phyloP scores from a whole-genome alignment of 768 basidiomycete species.

The Macrolepiota fuliginosa region DNA sequence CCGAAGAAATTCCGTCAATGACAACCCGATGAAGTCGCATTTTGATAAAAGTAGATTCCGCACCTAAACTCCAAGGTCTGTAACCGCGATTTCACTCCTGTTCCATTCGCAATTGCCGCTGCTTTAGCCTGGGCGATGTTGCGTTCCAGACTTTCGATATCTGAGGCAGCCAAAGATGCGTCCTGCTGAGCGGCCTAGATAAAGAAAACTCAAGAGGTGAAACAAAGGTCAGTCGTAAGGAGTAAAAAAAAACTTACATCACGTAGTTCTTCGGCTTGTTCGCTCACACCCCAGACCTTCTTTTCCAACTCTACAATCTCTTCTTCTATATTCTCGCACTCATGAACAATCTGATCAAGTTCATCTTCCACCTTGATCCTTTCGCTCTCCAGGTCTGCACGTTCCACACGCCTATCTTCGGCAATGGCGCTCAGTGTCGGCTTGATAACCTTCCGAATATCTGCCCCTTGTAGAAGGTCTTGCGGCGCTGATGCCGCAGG shows the following conservation, averaged over 20 bases:
- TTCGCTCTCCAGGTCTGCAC: slow-evolving; percentile 71
- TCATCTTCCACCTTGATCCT: slow-evolving; percentile 81
- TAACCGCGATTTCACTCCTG: slow-evolving; percentile 76
- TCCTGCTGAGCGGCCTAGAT: slow-evolving; percentile 76
- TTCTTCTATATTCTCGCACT: slow-evolving; percentile 81
- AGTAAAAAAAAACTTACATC: slow-evolving; percentile 46
- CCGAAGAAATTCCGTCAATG: slow-evolving; percentile 7
- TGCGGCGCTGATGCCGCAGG: slow-evolving; percentile 70
- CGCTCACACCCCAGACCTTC: slow-evolving; percentile 64
- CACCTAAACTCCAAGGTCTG: slow-evolving; percentile 78
- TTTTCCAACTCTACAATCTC: slow-evolving; percentile 74
- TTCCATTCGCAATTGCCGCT: slow-evolving; percentile 76
- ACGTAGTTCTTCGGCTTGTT: slow-evolving; percentile 78
- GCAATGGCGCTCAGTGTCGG: slow-evolving; percentile 73
- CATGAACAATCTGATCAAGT: slow-evolving; percentile 70
- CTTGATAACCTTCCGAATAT: slow-evolving; percentile 71
- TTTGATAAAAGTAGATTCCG: slow-evolving; percentile 22
- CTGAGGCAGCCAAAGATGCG: slow-evolving; percentile 59
- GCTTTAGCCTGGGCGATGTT: slow-evolving; percentile 74
- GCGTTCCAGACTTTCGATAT: slow-evolving; percentile 65
- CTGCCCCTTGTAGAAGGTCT: slow-evolving; percentile 63
- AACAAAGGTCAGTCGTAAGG: background rate
- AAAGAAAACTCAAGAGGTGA: slow-evolving; percentile 6
- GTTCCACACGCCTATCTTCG: slow-evolving; percentile 68
- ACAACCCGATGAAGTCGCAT: background rate